Percentiles rank a stretch among this genome's conserved stretches.
These are phyloP conservation scores for Diddensiella transvaalensis DNA, from an alignment of 805 yeast species.

Conservation along the genomic window DNA sequence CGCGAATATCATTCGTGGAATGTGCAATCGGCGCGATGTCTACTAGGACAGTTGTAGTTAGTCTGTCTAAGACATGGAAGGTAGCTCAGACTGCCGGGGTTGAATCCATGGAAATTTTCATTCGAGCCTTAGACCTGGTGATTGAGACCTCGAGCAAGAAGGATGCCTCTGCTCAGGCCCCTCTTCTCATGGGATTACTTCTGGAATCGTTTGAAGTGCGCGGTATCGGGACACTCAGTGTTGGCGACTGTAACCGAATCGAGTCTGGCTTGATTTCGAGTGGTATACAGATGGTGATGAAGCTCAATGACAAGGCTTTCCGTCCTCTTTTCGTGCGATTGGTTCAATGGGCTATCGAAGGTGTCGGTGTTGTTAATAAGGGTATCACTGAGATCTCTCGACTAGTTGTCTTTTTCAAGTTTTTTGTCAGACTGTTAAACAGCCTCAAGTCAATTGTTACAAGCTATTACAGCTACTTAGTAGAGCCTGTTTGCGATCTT, in stretches of 20 bases:
- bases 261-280: conserved; percentile 73
- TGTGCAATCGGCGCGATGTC: conserved; percentile 66
- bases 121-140: conserved; percentile 62
- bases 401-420: conserved; percentile 72
- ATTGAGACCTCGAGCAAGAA: conserved; percentile 70
- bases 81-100: conserved; percentile 30
- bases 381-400: conserved; percentile 47
- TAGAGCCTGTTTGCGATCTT: conserved; percentile 65
- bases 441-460: conserved; percentile 84
- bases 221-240: conserved; percentile 57
- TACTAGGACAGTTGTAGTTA: conserved; percentile 54
- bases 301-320: conserved; percentile 88
- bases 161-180: conserved; percentile 66
- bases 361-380: conserved; percentile 56
- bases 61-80: conserved; percentile 63
- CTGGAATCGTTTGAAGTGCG: conserved; percentile 65
- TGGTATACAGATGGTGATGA: conserved; percentile 76
- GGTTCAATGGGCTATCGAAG: conserved; percentile 89
- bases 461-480: conserved; percentile 75
- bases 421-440: conserved; percentile 81
- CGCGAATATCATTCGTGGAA: conserved; percentile 49
- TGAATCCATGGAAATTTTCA: conserved; percentile 60
- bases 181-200: conserved; percentile 64
- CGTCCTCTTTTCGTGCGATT: conserved; percentile 85
- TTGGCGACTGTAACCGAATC: conserved; percentile 72